Evolutionary conservation across 2,329 filamentous ascomycete genomes (phyloP).

Genomic region (Diaporthe ilicicola): DNA sequence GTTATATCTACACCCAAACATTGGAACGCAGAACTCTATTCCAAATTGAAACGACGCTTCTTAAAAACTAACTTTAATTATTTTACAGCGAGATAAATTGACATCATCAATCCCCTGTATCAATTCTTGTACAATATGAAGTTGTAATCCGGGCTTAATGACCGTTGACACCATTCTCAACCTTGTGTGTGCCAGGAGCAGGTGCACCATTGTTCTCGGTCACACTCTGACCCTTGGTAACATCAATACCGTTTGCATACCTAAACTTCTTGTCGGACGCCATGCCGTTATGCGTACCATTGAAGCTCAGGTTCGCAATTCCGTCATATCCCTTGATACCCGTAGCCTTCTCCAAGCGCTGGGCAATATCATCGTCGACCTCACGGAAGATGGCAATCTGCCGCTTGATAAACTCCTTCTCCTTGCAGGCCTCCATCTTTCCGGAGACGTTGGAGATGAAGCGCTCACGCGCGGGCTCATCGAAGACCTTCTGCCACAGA

Average conservation of each 20-base stretch:
- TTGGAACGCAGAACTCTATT: too few relatives aligned
- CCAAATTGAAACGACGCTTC: too few relatives aligned
- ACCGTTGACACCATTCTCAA: conserved; percentile 10
- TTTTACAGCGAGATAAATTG: too few relatives aligned
- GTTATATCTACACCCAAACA: too few relatives aligned
- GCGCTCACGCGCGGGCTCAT: conserved; percentile 63
- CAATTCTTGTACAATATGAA: too few relatives aligned
- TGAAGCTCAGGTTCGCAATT: conserved; percentile 63
- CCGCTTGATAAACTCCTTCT: conserved; percentile 69
- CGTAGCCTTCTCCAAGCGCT: conserved; percentile 68
- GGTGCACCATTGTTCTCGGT: conserved; percentile 31
- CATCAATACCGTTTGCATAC: conserved; percentile 59
- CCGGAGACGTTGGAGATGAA: conserved; percentile 68
- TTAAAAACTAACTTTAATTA: too few relatives aligned
- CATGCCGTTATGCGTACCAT: conserved; percentile 70
- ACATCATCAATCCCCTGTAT: too few relatives aligned
- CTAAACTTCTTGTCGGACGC: conserved; percentile 54
- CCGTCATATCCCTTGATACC: conserved; percentile 66
- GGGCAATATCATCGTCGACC: conserved; percentile 65
- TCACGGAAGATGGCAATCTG: conserved; percentile 73
- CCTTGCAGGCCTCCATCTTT: conserved; percentile 66
- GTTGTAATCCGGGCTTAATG: too few relatives aligned
- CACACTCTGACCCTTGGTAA: conserved; percentile 1
- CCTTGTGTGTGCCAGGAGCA: conserved; percentile 13
- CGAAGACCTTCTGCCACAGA: conserved; percentile 69